A percentile compares a stretch with the other conserved stretches of the same genome.
Conservation (phyloP, 139 green algal genomes). For the Limnomonas spitsbergensis region DNA sequence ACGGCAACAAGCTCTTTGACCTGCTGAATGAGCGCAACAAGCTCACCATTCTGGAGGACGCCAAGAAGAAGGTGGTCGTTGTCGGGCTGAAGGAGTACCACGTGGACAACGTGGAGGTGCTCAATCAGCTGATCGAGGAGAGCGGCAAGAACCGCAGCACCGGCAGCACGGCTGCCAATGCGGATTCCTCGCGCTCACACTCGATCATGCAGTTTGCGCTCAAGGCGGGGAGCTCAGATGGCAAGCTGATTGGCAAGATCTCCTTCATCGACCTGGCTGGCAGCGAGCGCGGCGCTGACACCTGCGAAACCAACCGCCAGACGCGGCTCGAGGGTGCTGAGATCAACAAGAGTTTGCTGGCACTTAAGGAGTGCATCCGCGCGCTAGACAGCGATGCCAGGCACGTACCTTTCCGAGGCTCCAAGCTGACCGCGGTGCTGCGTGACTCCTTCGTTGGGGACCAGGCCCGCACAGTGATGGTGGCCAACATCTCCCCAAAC, state of each 20-base stretch:
- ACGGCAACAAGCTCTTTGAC: slow-evolving; percentile 95
- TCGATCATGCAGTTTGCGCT: slow-evolving; percentile 92
- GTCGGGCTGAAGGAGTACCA: slow-evolving; percentile 76
- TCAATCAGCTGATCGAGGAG: slow-evolving; percentile 80
- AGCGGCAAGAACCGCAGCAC: slow-evolving; percentile 69
- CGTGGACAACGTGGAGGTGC: slow-evolving; percentile 46
- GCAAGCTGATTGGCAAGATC: slow-evolving; percentile 65
- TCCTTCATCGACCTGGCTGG: slow-evolving; percentile 98
- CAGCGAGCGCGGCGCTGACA: slow-evolving; percentile 95
- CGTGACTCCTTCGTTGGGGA: slow-evolving; percentile 77
- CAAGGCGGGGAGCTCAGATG: slow-evolving; percentile 42
- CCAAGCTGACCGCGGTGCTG: slow-evolving; percentile 84
- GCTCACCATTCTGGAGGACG: slow-evolving; percentile 92
- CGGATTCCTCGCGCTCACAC: slow-evolving; percentile 92
- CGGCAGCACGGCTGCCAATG: slow-evolving; percentile 92
- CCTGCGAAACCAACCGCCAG: slow-evolving; percentile 85
- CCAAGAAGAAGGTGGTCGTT: slow-evolving; percentile 78
- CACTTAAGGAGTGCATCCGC: slow-evolving; percentile 72
- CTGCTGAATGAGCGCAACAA: slow-evolving; percentile 89
- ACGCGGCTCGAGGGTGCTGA: slow-evolving; percentile 80
- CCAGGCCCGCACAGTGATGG: slow-evolving; percentile 93
- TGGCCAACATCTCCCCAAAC: slow-evolving; percentile 93
- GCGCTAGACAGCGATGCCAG: slow-evolving; percentile 80
- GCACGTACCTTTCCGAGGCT: slow-evolving; percentile 94
- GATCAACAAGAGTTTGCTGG: slow-evolving; percentile 88